Evolutionary conservation across 1,284 basidiomycete genomes (phyloP), one percentile per base, ranked within the genome.

Genomic region (Boletellus dicymbophilus): DNA sequence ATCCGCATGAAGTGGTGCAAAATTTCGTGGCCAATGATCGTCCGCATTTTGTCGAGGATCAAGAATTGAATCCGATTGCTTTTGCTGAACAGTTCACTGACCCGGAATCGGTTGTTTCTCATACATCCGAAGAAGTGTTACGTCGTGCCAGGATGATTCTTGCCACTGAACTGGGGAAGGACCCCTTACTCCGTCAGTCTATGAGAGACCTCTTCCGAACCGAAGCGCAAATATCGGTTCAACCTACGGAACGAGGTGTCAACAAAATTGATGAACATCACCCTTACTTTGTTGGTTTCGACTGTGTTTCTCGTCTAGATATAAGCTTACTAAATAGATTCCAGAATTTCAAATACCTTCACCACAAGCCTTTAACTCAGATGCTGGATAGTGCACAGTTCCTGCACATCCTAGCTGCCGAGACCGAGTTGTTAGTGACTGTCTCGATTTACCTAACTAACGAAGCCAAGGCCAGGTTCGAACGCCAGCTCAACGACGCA

Each of bases 301-400:
- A n/a, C 45, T n/a, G 9, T 37, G 38, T 38, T 23, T 30, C 18
- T 30, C 37, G 23, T 49, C 39, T 42, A 23, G 20, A 31, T 21
- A 41, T 21, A 5, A 38, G 18, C 37, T 58, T 27, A 66, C 33
- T 12, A 27, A 22, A 37, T 22, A n/a, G 37, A 36, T 33, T 42
- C 27, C 58, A 97, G 93, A 86, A 86, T 59, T 99, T 99, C 83
- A 99, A 99, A 77, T 99, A 98, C 73, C 77, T 99, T 34, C 75
- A 81, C 36, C 79, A 88, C 59, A 99, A 98, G 67, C 88, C 84
- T 11, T 80, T 93, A 27, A 68, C 68, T n/a, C 79, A 84, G 8
- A 86, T 98, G 79, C 64, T 85, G 38, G 78, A 85, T 54, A 78
- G 77, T 0, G 75, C 90, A 9, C 93, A 96, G 62, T 97, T 96